Conservation (phyloP, 2,329 filamentous ascomycete species). For the Fusarium zealandicum region DNA sequence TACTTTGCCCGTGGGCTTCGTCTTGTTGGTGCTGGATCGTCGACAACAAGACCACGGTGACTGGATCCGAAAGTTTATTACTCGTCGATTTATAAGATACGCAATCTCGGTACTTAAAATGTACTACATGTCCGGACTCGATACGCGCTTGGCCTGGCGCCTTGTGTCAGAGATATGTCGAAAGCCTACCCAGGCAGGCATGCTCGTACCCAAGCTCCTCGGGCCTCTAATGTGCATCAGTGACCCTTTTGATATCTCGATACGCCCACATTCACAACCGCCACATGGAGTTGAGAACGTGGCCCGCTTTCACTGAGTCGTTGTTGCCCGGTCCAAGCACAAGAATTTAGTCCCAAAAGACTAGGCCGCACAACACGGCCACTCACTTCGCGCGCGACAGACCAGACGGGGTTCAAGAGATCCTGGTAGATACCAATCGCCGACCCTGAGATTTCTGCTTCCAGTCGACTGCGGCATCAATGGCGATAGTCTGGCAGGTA, state of each 20-base stretch:
- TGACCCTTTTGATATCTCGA: slow-evolving; percentile 22
- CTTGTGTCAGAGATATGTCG: not conserved
- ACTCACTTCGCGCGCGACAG: slow-evolving; percentile 37
- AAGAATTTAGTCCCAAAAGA: slow-evolving; percentile 28
- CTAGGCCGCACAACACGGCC: slow-evolving; percentile 37
- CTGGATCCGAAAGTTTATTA: slow-evolving; percentile 8
- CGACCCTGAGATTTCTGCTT: slow-evolving; percentile 37
- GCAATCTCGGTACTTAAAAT: not conserved
- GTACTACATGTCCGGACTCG: not conserved
- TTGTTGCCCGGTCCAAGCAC: slow-evolving; percentile 34
- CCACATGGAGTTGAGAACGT: slow-evolving; percentile 43
- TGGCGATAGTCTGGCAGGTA: slow-evolving; percentile 18
- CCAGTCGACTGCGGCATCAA: slow-evolving; percentile 28
- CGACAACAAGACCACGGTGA: slow-evolving; percentile 7
- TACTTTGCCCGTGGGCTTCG: slow-evolving; percentile 1
- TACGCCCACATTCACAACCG: slow-evolving; percentile 36
- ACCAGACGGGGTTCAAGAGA: slow-evolving; percentile 30
- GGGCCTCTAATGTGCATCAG: slow-evolving; percentile 25
- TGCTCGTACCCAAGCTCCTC: slow-evolving; percentile 2
- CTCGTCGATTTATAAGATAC: not conserved
- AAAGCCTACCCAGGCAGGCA: slow-evolving; percentile 2
- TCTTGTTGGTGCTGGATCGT: not conserved
- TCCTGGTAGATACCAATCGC: slow-evolving; percentile 23
- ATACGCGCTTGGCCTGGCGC: not conserved
- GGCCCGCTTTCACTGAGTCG: slow-evolving; percentile 43